These are phyloP conservation scores for Plasmodium knowlesi DNA, from an alignment of 169 alveolate species.

Conservation along the genomic window DNA sequence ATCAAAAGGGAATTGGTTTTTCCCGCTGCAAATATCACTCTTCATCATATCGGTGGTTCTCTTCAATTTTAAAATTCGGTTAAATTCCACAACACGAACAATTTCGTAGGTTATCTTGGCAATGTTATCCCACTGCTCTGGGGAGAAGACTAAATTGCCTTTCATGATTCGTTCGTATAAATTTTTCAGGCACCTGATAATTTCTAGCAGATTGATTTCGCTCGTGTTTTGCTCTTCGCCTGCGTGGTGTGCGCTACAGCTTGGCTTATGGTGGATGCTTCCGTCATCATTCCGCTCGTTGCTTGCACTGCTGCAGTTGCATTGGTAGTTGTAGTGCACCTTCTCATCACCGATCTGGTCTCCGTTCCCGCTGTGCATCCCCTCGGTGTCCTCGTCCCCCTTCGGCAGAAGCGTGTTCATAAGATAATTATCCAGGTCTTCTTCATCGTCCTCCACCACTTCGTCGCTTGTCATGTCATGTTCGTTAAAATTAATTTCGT, in stretches of 20 bases:
- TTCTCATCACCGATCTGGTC: neutral
- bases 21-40: conserved; percentile 2
- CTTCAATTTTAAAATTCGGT: conserved; percentile 30
- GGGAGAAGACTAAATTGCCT: conserved; percentile 42
- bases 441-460: conserved; percentile 45
- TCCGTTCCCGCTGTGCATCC: neutral
- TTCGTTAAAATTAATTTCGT: conserved; percentile 36
- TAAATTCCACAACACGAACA: conserved; percentile 36
- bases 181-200: conserved; percentile 31
- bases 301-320: neutral
- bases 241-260: neutral
- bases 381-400: neutral
- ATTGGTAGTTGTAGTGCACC: neutral
- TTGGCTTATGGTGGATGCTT: neutral
- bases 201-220: conserved; percentile 41
- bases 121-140: conserved; percentile 58
- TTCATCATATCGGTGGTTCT: conserved; percentile 4
- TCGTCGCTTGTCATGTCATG: conserved; percentile 59
- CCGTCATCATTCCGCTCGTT: neutral
- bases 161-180: conserved; percentile 36
- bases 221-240: neutral
- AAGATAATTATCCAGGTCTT: conserved; percentile 2
- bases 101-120: conserved; percentile 62
- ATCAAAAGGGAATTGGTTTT: conserved; percentile 15
- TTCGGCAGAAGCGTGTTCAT: neutral